Base-by-base conservation (phyloP, 179 eudicot genomes). In the Heliamphora pulchella region DNA sequence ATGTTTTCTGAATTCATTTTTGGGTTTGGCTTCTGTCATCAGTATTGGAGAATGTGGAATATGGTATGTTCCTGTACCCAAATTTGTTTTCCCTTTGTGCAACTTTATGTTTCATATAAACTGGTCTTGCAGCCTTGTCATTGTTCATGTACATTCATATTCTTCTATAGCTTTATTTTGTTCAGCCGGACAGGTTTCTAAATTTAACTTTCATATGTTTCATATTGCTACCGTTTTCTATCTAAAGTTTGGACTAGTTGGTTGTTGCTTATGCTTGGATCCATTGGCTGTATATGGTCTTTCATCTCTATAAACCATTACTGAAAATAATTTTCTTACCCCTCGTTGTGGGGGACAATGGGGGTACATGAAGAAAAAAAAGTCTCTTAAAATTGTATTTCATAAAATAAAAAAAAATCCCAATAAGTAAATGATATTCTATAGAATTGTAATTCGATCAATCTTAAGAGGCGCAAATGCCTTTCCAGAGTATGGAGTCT, bases 1-100 rank as follows among this genome's bases (percentile, higher is more conserved):
- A 53, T 80, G 75, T 72, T 41, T 65, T 66, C 76, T 80, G 15
- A 58, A 78, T 81, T 85, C 51, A 67, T 83, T 71, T 66, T 75
- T 2, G 80, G 78, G 74, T 47, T 71, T 68, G 83, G 85, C 81
- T 84, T 82, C 88, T 77, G 80, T 59, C 76, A 62, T 83, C 95
- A 95, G 98, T 95, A 95, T 73, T 95, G 98, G 98, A 94, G 98
- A 88, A 91, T 90, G 94, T 95, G 98, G 98, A 95, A 95, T 89
- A 95, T 95, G 98, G 98, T 95, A 84, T 75, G 91, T 86, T 62
- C 71, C 71, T 57, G 77, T 48, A 17, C 75, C 81, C 70, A 20
- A 63, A 14, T 11, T 76, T 47, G 17, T 6, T n/a, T 63, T 75
- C 18, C 14, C 73, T 48, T 59, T 22, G 31, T 63, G 71, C 1